Conservation (phyloP, 768 basidiomycete species). For the Obba rivulosa region DNA sequence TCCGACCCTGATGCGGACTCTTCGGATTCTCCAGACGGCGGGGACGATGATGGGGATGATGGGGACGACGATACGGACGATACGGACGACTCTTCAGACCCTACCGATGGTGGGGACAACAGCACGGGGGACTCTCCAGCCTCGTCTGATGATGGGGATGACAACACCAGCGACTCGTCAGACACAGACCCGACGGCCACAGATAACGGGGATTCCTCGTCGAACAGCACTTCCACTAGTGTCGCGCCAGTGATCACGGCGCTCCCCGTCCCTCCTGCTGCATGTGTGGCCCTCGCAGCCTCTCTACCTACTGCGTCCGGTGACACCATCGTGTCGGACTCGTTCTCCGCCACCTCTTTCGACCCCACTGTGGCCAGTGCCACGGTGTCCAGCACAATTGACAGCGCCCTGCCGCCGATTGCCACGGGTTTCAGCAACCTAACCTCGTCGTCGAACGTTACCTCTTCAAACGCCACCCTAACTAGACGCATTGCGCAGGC, state of each 20-base stretch:
- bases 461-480: background rate
- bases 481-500: conserved; percentile 25
- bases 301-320: background rate
- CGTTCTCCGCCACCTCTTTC: background rate
- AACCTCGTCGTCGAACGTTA: background rate
- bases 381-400: background rate
- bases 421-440: background rate
- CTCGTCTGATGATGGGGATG: background rate
- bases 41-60: background rate
- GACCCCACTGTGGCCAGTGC: background rate
- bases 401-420: too few relatives aligned
- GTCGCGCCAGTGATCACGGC: background rate
- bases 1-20: background rate
- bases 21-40: background rate
- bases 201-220: background rate
- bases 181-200: background rate
- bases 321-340: background rate
- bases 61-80: background rate
- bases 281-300: conserved; percentile 9
- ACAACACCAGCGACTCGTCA: background rate
- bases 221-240: background rate
- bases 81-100: background rate
- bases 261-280: conserved; percentile 6
- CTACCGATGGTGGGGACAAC: too few relatives aligned
- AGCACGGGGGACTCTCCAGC: background rate